Base-by-base conservation (phyloP, 1,284 basidiomycete genomes). In the Malassezia yamatoensis region DNA sequence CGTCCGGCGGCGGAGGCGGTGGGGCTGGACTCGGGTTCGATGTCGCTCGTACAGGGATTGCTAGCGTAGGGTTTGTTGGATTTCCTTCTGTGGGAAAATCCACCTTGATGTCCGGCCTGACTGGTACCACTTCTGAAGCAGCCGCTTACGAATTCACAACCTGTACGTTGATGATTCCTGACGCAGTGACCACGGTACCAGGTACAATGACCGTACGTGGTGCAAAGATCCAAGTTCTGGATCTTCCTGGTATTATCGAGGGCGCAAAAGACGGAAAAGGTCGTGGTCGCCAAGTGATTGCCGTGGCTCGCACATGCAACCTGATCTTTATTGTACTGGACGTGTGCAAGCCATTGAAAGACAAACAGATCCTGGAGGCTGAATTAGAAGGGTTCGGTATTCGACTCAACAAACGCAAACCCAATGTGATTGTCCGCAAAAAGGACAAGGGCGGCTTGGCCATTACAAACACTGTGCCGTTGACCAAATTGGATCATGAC, bases 241-340 rank as follows among this genome's bases (percentile, higher is more conserved):
- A 80, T 69, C 77, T 90, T 58, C 65, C 89, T 61, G 93, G 93
- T 81, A 98, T 98, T 64, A 98, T 98, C 63, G 94, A 98, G 77
- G 94, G 94, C 66, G 94, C 94, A 34, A 93, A 93, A 74, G 94
- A 99, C 72, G 93, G 93, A 62, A 86, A 90, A 77, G 94, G 94
- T 78, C 81, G 94, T 81, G 94, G 94, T 81, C 83, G 88, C 68
- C 94, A 99, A 82, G 93, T 83, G 58, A 82, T 83, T 74, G 90
- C 91, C 60, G 91, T 96, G 62, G 90, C 91, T 18, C 83, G 93
- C 61, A 96, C 94, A 44, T 98, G 94, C 76, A 91, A 98, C 76
- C 83, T 98, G 46, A 96, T 99, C 64, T 98, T 96, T 77, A 96
- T 99, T 74, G 87, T 98, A 32, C 82, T 99, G 39, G 94, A 99